Evolutionary conservation across 2,329 filamentous ascomycete genomes (phyloP), one percentile per base, ranked within the genome.

Genomic region (Myriosclerotinia scirpicola): DNA sequence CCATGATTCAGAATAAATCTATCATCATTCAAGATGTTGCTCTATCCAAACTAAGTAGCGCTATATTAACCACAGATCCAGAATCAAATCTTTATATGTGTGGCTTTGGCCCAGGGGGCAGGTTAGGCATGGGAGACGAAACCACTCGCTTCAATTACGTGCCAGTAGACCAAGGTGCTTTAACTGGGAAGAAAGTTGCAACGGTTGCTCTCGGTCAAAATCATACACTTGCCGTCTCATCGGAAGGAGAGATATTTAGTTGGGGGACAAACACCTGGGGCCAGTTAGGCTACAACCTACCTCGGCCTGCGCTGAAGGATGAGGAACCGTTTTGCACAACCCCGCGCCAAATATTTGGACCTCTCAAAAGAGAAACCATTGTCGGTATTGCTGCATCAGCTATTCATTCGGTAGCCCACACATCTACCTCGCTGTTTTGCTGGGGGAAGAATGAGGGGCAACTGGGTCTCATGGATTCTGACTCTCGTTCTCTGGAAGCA

Each of bases 361-460:
- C 92, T 0, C 81, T 99, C 67, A 98, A 97, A 75, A 92, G 93
- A 75, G 95, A 98, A 75, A 76, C 81, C 1, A 85, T 98, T 20
- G 78, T 91, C 30, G 95, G 95, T 0, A 86, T 93, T 66, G 93
- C 95, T 2, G 94, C 95, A 8, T 98, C 95, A 1, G 84, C 91
- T 0, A 88, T 96, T 50, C 95, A 99, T 78, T 98, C 95, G 0
- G 93, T 96, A 3, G 92, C 92, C 0, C 90, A 95, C 74, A 97
- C 92, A 0, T 83, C 85, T 1, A 86, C 87, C 0, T 91, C 92
- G 1, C 80, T 99, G 1, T 99, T 91, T 76, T 96, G 92, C 2
- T 99, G 96, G 83, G 95, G 95, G 30, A 96, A 95, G 74, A 99
- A 98, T 73, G 88, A 93, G 72, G 95, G 95, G 1, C 95, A 99